Base-by-base conservation (phyloP, 2,329 filamentous ascomycete genomes). In the Rhexocercosporidium sp. region DNA sequence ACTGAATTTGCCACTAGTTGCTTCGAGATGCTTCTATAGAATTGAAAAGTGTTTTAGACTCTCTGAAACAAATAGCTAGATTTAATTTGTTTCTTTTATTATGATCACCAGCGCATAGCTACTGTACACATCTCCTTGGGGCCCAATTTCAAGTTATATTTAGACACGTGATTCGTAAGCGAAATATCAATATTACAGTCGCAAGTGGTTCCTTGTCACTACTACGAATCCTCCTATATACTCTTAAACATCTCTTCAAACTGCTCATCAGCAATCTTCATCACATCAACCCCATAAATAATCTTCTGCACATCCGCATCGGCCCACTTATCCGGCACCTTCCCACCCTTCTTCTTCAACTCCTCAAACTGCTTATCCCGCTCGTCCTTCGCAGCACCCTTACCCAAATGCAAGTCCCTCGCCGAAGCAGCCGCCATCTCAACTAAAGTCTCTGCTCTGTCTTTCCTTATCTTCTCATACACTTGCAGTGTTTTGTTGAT, bases 271-370 rank as follows among this genome's bases (percentile, higher is more conserved):
- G 87, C 83, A 64, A 87, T 83, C 73, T 81, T 78, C 59, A 86
- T 82, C 74, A 87, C 89, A 77, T 91, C 88, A 73, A 88, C 83
- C 12, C 85, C 84, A 77, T 91, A 91, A 68, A 91, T 86, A 82
- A 86, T 85, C 77, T 85, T 83, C 78, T 91, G 89, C 49, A 91
- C 87, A 73, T 91, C 88, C 11, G 88, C 87, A 77, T 89, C 90
- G 3, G 88, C 88, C 89, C 89, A 91, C 80, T 90, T 91, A 78
- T 91, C 89, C 2, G 88, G 88, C 67, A 85, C 85, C 65, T 79
- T 66, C 29, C 59, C 59, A 41, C 57, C 74, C 63, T 77, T 83
- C 76, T 73, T 81, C 69, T 81, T 82, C 68, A 85, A 81, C 62
- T 84, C 80, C 49, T 82, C 83, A 75, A 89, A 87, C 78, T 82